Percentiles rank a stretch among this genome's conserved stretches.
Evolutionary conservation across 345 rosid genomes (phyloP).

Genomic region (Isatis tinctoria): DNA sequence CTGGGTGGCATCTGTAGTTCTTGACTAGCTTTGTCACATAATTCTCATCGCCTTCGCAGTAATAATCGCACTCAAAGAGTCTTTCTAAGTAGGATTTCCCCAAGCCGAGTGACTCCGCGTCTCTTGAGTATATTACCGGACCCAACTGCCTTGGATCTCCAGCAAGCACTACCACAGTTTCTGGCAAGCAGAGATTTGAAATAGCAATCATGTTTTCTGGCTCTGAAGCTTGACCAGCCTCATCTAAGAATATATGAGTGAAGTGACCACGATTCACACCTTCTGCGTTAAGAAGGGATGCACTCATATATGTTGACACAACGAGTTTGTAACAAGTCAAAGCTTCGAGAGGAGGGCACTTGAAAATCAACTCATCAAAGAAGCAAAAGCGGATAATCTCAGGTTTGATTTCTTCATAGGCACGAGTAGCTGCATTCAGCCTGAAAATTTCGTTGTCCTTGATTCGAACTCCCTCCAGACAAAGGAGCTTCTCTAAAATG

Average conservation of each 20-base stretch:
- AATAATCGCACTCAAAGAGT: conserved; percentile 57
- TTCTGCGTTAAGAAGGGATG: conserved; percentile 74
- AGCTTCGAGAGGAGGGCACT: conserved; percentile 64
- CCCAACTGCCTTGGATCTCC: conserved; percentile 98
- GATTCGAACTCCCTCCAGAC: conserved; percentile 42
- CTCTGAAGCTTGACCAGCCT: conserved; percentile 98
- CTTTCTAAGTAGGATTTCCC: conserved; percentile 81
- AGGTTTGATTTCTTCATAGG: conserved; percentile 64
- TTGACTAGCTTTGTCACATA: conserved; percentile 68
- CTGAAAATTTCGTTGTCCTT: conserved; percentile 64
- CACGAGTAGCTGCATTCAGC: conserved; percentile 75
- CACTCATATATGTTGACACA: conserved; percentile 84
- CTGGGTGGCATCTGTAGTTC: conserved; percentile 81
- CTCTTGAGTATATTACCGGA: conserved; percentile 76
- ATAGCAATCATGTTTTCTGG: conserved; percentile 88
- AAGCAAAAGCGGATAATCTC: conserved; percentile 61
- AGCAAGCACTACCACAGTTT: conserved; percentile 88
- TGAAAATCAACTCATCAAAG: conserved; percentile 59
- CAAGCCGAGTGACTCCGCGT: conserved; percentile 56
- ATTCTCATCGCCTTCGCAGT: conserved; percentile 50
- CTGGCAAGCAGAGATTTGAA: conserved; percentile 48
- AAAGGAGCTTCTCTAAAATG: conserved; percentile 60
- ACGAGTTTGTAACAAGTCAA: conserved; percentile 52
- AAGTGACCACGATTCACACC: conserved; percentile 69
- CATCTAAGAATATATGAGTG: conserved; percentile 91